Conservation (phyloP, 768 basidiomycete genomes). For the Hygrophoropsis aurantiaca region DNA sequence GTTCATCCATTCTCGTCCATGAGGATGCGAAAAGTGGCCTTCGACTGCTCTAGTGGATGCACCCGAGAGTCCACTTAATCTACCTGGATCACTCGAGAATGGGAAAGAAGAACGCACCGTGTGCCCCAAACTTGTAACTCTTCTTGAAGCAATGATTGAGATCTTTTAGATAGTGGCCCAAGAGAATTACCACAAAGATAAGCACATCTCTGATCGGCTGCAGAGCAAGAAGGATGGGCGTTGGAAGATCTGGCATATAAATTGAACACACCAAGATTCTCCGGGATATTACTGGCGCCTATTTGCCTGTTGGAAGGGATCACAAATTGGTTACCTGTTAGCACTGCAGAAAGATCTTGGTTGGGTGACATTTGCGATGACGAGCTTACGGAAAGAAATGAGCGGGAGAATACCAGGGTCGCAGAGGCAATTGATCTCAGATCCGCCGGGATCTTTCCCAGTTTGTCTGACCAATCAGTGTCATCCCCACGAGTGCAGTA, state of each 20-base stretch:
- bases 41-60: constrained; percentile 63
- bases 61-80: not conserved
- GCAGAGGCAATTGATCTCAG: constrained; percentile 10
- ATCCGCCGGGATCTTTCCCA: constrained; percentile 7
- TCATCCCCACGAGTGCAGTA: too few relatives aligned
- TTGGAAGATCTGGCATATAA: constrained; percentile 3
- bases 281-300: constrained; percentile 38
- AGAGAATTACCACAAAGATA: constrained; percentile 98
- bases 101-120: constrained; percentile 40
- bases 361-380: constrained; percentile 12
- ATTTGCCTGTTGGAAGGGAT: constrained; percentile 55
- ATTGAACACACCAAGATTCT: constrained; percentile 35
- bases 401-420: not conserved
- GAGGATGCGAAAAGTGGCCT: constrained; percentile 91
- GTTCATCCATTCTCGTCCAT: constrained; percentile 78
- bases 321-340: constrained; percentile 54
- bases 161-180: constrained; percentile 75
- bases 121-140: constrained; percentile 86
- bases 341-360: constrained; percentile 23
- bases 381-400: not conserved
- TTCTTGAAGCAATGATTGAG: constrained; percentile 70
- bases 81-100: not conserved
- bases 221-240: constrained; percentile 4
- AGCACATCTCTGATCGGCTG: constrained; percentile 55
- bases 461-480: not conserved